Evolutionary conservation across 2,329 filamentous ascomycete genomes (phyloP), one percentile per base, ranked within the genome.

Genomic region (Hortaea sp.): DNA sequence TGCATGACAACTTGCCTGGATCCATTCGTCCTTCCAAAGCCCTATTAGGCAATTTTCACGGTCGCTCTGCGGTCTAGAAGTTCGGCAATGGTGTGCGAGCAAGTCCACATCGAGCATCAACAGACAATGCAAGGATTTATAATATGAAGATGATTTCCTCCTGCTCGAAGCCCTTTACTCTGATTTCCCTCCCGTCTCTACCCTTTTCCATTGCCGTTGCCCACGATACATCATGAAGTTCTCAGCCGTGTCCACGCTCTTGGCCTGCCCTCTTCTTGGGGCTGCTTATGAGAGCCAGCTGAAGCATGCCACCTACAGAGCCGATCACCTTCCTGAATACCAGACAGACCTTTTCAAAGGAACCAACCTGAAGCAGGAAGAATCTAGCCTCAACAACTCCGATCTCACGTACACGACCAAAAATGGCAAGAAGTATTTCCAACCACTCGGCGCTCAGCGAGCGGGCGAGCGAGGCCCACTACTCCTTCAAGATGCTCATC

Each of bases 401-500:
- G 57, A 61, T 30, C 49, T 61, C 39, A 54, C 48, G 12, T 61
- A 61, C 47, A 60, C 58, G 6, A 51, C 52, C 40, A 51, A 55
- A 32, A 59, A 61, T 49, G 58, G 58, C 43, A 55, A 53, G 49
- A 52, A 49, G 34, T 53, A 58, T 43, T 60, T 56, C 43, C 56
- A 58, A 42, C 58, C 58, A n/a, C 48, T 59, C 6, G 56, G 58
- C 10, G 57, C 58, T 30, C 56, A 59, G 61, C 70, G 78, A 47
- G 64, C 77, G 31, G 79, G 78, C 42, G 58, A 63, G 42, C 75
- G 41, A 41, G 78, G 78, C 1, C 78, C 78, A 52, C 68, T 82
- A 35, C 67, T 81, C 49, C 72, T 83, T 20, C 78, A 82, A 57
- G 39, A 82, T 60, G 81, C 81, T 60, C 78, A 82, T 59, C 63